Percentiles rank a stretch among this genome's conserved stretches.
phyloP scores from a whole-genome alignment of 2,329 filamentous ascomycete genomes.

The Drechslerella coelobrocha region DNA sequence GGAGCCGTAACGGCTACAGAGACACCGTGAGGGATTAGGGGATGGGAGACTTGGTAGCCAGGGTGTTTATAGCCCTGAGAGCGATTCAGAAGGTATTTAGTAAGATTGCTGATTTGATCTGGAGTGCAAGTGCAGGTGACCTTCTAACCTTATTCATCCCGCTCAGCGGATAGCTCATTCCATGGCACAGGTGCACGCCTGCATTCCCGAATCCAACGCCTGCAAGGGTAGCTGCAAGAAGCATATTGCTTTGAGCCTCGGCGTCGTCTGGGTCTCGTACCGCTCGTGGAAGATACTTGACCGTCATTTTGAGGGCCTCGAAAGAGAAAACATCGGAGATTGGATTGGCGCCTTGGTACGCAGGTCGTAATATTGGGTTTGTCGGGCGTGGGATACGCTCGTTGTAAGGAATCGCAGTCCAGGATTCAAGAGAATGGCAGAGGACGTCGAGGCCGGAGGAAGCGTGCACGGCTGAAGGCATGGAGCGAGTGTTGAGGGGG shows the following conservation, averaged over 20 bases:
- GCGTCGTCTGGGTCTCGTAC: constrained; percentile 86
- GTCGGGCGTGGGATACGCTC: constrained; percentile 81
- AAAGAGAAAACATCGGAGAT: constrained; percentile 98
- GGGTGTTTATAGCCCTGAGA: constrained; percentile 78
- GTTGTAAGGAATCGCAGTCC: constrained; percentile 95
- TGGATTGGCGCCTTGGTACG: constrained; percentile 96
- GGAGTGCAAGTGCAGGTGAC: background rate
- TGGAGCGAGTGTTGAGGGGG: constrained; percentile 86
- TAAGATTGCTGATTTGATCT: background rate
- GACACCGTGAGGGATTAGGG: constrained; percentile 86
- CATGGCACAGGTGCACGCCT: constrained; percentile 85
- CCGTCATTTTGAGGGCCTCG: constrained; percentile 78
- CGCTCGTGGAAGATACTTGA: constrained; percentile 90
- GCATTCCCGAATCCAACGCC: constrained; percentile 98
- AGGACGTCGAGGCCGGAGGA: constrained; percentile 91
- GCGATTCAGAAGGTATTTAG: constrained; percentile 58
- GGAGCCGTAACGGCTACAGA: constrained; percentile 65
- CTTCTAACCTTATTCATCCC: constrained; percentile 71
- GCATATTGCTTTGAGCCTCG: constrained; percentile 94
- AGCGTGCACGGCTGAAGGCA: constrained; percentile 93
- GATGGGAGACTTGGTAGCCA: constrained; percentile 78
- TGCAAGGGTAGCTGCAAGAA: constrained; percentile 89
- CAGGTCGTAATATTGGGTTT: constrained; percentile 88
- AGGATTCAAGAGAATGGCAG: constrained; percentile 93
- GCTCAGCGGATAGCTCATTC: constrained; percentile 98